Base-by-base conservation (phyloP, 139 green algal genomes). In the Trebouxia sp. region DNA sequence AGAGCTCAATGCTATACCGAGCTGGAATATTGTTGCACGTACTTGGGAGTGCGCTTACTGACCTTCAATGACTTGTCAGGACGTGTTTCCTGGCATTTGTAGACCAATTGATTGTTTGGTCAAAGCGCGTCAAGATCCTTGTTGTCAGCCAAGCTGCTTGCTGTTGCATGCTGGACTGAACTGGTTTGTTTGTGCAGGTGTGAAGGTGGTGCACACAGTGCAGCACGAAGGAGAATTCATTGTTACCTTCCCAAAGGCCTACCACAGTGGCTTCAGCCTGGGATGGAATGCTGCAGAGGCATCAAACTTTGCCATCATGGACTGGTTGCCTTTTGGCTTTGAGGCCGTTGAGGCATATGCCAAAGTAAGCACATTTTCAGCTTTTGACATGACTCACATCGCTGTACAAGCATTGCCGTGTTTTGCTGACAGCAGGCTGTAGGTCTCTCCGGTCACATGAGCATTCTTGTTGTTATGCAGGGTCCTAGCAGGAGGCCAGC, bases 181-280 rank as follows among this genome's bases (percentile, higher is more conserved):
- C 48, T 58, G 14, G 48, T 17, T 17, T 10, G 6, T 55, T 56
- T 22, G 12, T 56, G 67, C 67, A 77, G 67, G 67, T 51, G 67
- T 77, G 28, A 53, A 77, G 26, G 67, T 77, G 11, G 67, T 77
- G 26, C 50, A 42, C 12, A 45, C 38, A 30, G 66, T 77, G 55
- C 85, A 91, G 83, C 67, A 87, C n/a, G 37, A 85, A 0, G 93
- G 94, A 6, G 88, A 96, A 80, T 94, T 95, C 66, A 85, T 98
- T 32, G 75, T 98, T 26, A 96, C 92, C 24, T 97, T 95, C 81
- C 94, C 94, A 5, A 85, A 85, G 5, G 84, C 90, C 4, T 97
- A 97, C 81, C 89, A 95, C 78, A 90, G 80, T 39, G 86, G 83
- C 24, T 92, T 98, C 79, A 86, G 85, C 82, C 41, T 78, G 39